Evolutionary conservation across 192 early-diverging fungal species (phyloP).

Genomic region (Physocladia obscura): DNA sequence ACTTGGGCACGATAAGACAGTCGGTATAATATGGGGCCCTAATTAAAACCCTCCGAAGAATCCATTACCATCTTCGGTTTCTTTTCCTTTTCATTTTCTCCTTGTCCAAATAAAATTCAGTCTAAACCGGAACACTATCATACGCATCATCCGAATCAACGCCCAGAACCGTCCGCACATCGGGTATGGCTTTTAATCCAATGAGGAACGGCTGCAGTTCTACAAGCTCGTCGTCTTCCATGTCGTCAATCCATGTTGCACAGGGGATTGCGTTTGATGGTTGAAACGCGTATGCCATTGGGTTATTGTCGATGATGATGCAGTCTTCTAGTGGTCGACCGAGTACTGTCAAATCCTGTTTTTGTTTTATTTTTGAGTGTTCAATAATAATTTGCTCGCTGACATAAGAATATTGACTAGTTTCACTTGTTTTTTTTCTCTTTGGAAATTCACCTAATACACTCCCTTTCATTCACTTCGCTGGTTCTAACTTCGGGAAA

Average conservation of each 20-base stretch:
- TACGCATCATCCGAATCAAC: not conserved
- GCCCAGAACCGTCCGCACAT: conserved; percentile 20
- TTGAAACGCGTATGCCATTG: conserved; percentile 12
- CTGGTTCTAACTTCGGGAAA: too few species aligned
- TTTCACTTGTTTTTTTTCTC: too few species aligned
- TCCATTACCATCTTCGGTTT: not conserved
- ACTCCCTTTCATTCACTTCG: too few species aligned
- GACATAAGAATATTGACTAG: too few species aligned
- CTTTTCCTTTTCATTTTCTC: not conserved
- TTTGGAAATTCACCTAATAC: too few species aligned
- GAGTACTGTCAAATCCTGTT: conserved; percentile 20
- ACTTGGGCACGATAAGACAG: not conserved
- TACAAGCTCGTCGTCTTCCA: conserved; percentile 17
- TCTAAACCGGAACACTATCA: not conserved
- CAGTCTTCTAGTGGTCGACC: conserved; percentile 6
- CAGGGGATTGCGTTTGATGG: conserved; percentile 15
- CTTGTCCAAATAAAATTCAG: not conserved
- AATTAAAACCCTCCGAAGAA: not conserved
- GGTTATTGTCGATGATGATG: conserved; percentile 22
- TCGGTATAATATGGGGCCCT: not conserved
- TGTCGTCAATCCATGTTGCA: conserved; percentile 4
- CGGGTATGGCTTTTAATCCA: conserved; percentile 14
- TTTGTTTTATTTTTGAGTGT: too few species aligned
- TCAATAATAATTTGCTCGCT: too few species aligned
- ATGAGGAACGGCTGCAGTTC: conserved; percentile 17